These are phyloP conservation scores for Pelargonium nanum DNA, from an alignment of 345 rosid genomes.

Conservation along the genomic window DNA sequence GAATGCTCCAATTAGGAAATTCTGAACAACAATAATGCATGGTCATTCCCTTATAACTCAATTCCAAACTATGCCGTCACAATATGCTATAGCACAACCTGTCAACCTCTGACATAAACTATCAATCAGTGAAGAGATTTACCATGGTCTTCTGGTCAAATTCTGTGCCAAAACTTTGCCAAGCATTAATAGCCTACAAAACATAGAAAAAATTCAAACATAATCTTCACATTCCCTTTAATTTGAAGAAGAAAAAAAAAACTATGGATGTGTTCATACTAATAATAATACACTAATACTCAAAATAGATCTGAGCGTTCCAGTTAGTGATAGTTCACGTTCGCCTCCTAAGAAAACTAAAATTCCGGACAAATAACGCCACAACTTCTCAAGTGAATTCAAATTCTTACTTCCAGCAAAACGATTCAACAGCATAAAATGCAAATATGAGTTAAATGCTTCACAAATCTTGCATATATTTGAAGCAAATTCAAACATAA, in stretches of 20 bases:
- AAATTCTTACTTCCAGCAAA: neutral
- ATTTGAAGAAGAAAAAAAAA: too few species aligned
- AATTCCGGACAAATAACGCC: neutral
- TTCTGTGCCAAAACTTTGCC: neutral
- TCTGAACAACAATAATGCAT: slow-evolving; percentile 16
- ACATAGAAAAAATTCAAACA: neutral
- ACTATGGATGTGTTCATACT: neutral
- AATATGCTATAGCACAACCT: neutral
- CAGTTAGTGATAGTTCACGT: neutral
- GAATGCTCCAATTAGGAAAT: slow-evolving; percentile 42
- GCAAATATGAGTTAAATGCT: neutral
- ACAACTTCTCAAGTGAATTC: neutral
- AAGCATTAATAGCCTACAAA: neutral
- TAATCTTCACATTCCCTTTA: neutral
- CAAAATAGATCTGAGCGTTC: neutral
- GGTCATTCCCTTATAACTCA: neutral
- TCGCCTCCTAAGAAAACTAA: neutral
- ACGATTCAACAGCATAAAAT: neutral
- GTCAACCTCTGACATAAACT: neutral
- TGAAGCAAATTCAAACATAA: neutral
- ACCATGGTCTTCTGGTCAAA: neutral
- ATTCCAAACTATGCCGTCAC: neutral
- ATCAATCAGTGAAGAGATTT: neutral
- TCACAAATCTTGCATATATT: neutral
- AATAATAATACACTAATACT: neutral